A percentile compares a stretch with the other conserved stretches of the same genome.
These are phyloP conservation scores for Puccinia triticina DNA, from an alignment of 1,284 basidiomycete genomes.

Conservation along the genomic window DNA sequence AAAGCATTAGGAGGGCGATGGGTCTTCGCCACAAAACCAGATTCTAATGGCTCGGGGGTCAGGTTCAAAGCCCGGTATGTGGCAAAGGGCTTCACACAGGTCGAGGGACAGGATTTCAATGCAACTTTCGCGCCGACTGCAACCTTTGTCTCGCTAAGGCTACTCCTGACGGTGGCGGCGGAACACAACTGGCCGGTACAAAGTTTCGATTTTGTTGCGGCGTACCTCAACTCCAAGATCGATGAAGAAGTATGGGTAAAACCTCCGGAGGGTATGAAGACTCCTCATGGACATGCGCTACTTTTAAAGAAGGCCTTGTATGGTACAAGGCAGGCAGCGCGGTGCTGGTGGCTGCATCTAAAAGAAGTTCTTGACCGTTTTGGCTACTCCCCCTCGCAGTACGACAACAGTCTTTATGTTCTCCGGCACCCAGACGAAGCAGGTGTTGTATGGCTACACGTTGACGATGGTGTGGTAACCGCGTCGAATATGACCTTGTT, in stretches of 20 bases:
- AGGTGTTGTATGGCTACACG: slow-evolving; percentile 20
- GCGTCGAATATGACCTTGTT: not conserved
- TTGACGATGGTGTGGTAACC: not conserved
- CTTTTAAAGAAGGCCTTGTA: not conserved
- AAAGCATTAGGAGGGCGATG: not conserved
- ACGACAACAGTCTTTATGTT: not conserved
- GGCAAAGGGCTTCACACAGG: slow-evolving; percentile 27
- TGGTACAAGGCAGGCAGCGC: not conserved
- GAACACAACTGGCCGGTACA: not conserved
- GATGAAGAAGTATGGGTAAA: not conserved
- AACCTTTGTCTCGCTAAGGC: not conserved
- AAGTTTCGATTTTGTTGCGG: slow-evolving; percentile 19
- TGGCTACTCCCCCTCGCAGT: not conserved
- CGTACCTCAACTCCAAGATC: not conserved
- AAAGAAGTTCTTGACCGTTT: not conserved
- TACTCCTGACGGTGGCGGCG: not conserved
- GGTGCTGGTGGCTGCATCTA: slow-evolving; percentile 10
- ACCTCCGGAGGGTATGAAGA: not conserved
- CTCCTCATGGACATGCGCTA: not conserved
- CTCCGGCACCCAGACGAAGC: not conserved
- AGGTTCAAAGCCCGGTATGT: not conserved
- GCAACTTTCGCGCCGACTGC: not conserved
- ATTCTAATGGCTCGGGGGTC: not conserved
- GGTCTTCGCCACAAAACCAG: not conserved
- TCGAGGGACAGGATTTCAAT: not conserved